Evolutionary conservation across 345 rosid species (phyloP).

Genomic region (Capsella bursapastoris): DNA sequence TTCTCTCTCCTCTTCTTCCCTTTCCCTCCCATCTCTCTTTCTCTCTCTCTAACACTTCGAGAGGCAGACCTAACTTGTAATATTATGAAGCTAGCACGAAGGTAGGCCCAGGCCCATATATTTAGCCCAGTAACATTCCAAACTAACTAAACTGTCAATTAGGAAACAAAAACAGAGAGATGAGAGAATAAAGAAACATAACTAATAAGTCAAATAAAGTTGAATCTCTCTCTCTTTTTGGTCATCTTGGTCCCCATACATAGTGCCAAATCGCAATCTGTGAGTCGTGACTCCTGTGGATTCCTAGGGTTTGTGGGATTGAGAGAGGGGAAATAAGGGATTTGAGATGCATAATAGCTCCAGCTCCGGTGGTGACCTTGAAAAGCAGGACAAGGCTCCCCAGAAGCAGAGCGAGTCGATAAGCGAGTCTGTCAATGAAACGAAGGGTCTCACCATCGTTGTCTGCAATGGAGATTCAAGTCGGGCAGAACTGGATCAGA

Average conservation of each 20-base stretch:
- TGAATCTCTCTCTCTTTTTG: background rate
- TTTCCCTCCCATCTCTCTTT: slow-evolving; percentile 71
- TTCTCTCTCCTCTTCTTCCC: slow-evolving; percentile 83
- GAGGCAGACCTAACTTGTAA: slow-evolving; percentile 5
- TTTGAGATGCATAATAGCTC: slow-evolving; percentile 50
- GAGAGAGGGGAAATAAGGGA: background rate
- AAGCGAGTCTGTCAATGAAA: slow-evolving; percentile 31
- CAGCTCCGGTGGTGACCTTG: slow-evolving; percentile 50
- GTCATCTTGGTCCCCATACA: slow-evolving; percentile 12
- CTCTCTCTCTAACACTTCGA: slow-evolving; percentile 12
- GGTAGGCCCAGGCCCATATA: slow-evolving; percentile 13
- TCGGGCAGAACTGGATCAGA: slow-evolving; percentile 27
- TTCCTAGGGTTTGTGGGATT: slow-evolving; percentile 19
- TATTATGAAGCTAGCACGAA: background rate
- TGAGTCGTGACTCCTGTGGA: background rate
- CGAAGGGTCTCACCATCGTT: slow-evolving; percentile 48
- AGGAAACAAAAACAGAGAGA: background rate
- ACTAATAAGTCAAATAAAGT: background rate
- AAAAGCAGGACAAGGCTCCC: slow-evolving; percentile 50
- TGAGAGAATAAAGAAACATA: background rate
- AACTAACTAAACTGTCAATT: background rate
- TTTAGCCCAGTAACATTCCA: background rate
- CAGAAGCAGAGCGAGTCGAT: slow-evolving; percentile 32
- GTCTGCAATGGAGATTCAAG: slow-evolving; percentile 55
- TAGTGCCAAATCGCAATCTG: background rate